Base-by-base conservation (phyloP, 129 eudicot genomes). In the Chrysanthemum lavandulifolium region DNA sequence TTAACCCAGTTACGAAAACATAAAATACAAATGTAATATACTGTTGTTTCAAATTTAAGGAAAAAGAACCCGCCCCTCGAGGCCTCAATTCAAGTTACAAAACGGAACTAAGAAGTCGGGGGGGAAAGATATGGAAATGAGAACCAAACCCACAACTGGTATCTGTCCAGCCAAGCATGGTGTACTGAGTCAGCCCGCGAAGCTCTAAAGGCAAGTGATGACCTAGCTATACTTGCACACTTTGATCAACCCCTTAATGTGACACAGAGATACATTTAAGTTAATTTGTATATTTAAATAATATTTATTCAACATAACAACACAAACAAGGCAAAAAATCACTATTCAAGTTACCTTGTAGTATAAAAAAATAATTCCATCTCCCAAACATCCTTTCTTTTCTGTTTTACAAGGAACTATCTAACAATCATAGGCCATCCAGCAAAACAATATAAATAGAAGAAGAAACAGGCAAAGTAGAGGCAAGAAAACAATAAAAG, bases 331-430 rank as follows among this genome's bases (percentile, higher is more conserved):
- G 13, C 62, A 69, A 58, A 36, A 18, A 57, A 57, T 18, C 3
- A 57, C 13, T 19, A 59, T 36, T 58, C 36, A 71, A 58, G 33
- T 57, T 62, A 54, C 19, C n/a, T 16, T 23, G 51, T 74, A n/a
- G 63, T 75, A 75, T 56, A 67, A 66, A 66, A 59, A 55, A 33
- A 33, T 33, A 33, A 73, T 63, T 48, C 21, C 15, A 67, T 12
- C 58, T 11, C 43, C 70, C 33, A 65, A 69, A 61, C 49, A 40
- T 29, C 31, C 18, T 62, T 27, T 73, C 57, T 65, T 63, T 29
- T 40, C 49, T 33, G 36, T 18, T 29, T 69, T 71, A 79, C 82
- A 72, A 62, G 45, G 18, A 67, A 27, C 29, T 27, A 27, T n/a
- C 10, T 50, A 61, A 78, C 71, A 51, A 71, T 43, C 18, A 36